phyloP scores from a whole-genome alignment of 2,329 filamentous ascomycete genomes.

The Sarocladium brachiariae region DNA sequence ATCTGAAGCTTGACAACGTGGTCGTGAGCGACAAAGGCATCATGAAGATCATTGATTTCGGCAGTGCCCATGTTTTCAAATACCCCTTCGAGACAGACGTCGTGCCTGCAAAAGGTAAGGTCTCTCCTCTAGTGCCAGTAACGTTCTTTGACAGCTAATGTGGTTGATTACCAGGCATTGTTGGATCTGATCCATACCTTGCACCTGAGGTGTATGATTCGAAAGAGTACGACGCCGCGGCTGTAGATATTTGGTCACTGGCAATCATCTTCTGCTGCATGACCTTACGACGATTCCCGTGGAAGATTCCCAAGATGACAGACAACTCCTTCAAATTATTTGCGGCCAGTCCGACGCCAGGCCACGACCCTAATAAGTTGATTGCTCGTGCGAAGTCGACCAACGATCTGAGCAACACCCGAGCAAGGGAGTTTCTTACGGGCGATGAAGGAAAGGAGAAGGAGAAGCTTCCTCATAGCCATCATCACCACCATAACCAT shows the following conservation, averaged over 20 bases:
- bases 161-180: conserved; percentile 42
- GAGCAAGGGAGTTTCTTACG: conserved; percentile 31
- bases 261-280: conserved; percentile 99
- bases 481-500: not conserved
- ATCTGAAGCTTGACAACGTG: conserved; percentile 95
- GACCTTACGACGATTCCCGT: conserved; percentile 89
- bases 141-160: not conserved
- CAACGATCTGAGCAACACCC: conserved; percentile 31
- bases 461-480: conserved; percentile 12
- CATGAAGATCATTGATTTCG: conserved; percentile 99
- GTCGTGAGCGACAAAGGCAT: conserved; percentile 94
- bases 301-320: conserved; percentile 86
- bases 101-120: conserved; percentile 31
- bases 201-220: conserved; percentile 95
- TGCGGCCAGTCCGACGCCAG: conserved; percentile 74
- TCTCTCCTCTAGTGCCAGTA: not conserved
- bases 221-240: conserved; percentile 86
- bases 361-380: conserved; percentile 52
- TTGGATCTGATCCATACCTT: conserved; percentile 89
- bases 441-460: conserved; percentile 26
- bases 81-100: conserved; percentile 86
- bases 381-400: conserved; percentile 31
- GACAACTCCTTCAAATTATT: conserved; percentile 97
- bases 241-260: conserved; percentile 94
- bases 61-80: conserved; percentile 91